Base-by-base conservation (phyloP, 176 grass and related monocot genomes). In the Poa pratensis region DNA sequence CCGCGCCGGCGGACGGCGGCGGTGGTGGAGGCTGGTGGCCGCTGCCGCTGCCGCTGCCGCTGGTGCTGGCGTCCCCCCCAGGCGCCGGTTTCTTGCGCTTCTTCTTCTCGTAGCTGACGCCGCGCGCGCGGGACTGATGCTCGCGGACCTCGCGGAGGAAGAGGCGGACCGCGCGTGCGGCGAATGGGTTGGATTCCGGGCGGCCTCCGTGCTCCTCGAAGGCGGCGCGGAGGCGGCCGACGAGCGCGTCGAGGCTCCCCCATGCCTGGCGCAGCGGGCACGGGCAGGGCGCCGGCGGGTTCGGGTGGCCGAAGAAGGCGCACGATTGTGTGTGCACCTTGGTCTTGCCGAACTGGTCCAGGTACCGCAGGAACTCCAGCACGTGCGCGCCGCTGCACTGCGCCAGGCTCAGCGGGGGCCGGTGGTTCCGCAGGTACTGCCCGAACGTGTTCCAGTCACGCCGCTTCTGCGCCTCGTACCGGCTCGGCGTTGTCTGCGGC, bases 311-410 rank as follows among this genome's bases (percentile, higher is more conserved):
- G 87, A 95, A 97, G 89, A 97, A 97, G 87, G 95, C 87, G 88
- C 95, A 97, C 59, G 82, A 48, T 59, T 79, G 53, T 10, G 83
- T 88, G 85, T 97, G 95, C 53, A 97, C 95, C 83, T 97, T 97
- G 50, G 95, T 97, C 86, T 97, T 97, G n/a, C 95, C 95, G 75
- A 97, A 97, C 83, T 97, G 95, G 87, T 97, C 95, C 27, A 97
- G 92, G 53, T 97, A 97, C n/a, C 95, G 88, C 43, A 97, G 92
- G 87, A 97, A 97, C 75, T 97, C 95, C 22, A 97, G 80, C 45
- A 97, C 95, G 79, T 97, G 95, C 34, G 90, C 90, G 13, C 95
- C 95, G 87, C 95, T 97, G 79, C 95, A 97, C 72, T 92, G 92
- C n/a, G 92, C 76, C 18, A 97, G 85, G 67, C 84, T 86, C 77